Conservation (phyloP, 495 filamentous ascomycete species). For the Annulohypoxylon maeteangense region DNA sequence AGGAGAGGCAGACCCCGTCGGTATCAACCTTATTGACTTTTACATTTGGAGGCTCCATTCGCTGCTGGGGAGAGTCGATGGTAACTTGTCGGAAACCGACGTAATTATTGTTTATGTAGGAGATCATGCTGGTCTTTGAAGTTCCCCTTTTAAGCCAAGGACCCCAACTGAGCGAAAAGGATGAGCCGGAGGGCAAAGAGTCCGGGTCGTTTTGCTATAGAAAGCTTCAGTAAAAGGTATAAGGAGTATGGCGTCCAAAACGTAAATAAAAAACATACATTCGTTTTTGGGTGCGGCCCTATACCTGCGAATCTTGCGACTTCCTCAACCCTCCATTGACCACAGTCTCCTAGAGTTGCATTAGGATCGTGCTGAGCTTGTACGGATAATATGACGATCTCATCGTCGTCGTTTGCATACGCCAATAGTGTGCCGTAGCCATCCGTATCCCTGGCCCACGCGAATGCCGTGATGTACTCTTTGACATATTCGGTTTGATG, state of each 20-base stretch:
- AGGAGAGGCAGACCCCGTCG: constrained; percentile 53
- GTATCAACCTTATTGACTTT: constrained; percentile 44
- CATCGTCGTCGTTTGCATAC: constrained; percentile 55
- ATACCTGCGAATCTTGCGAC: constrained; percentile 53
- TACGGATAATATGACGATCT: constrained; percentile 57
- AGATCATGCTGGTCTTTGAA: constrained; percentile 50
- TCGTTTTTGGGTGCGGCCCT: constrained; percentile 53
- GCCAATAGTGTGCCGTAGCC: constrained; percentile 52
- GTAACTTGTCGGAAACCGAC: constrained; percentile 58
- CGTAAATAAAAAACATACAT: constrained; percentile 43
- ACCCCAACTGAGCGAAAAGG: constrained; percentile 58
- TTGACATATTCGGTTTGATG: constrained; percentile 42
- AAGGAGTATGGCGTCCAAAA: background rate
- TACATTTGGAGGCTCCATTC: constrained; percentile 43
- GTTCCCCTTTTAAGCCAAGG: constrained; percentile 51
- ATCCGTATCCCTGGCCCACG: constrained; percentile 57
- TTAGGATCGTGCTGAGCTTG: constrained; percentile 43
- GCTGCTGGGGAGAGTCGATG: constrained; percentile 37
- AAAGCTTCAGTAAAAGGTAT: constrained; percentile 11
- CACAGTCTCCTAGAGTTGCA: constrained; percentile 34
- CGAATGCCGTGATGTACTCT: constrained; percentile 57
- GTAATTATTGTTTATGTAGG: constrained; percentile 55
- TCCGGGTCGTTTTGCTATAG: constrained; percentile 51
- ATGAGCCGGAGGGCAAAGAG: constrained; percentile 52
- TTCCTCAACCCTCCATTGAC: constrained; percentile 56